Conservation (phyloP, 176 grass and related monocot species). For the Raddia guianensis region DNA sequence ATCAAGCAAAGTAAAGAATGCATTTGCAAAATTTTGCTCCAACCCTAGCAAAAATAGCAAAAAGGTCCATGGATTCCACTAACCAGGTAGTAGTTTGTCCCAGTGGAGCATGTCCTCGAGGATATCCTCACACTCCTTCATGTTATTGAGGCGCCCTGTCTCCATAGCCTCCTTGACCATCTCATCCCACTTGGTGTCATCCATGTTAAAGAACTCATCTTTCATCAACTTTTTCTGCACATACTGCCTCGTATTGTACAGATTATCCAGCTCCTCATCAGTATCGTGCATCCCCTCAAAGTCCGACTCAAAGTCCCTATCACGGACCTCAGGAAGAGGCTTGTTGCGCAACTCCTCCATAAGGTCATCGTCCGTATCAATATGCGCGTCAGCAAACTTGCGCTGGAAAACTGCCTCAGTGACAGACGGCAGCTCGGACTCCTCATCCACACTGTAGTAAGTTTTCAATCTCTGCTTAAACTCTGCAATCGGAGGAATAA, state of each 20-base stretch:
- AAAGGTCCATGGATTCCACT: constrained; percentile 32
- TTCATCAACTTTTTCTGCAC: constrained; percentile 78
- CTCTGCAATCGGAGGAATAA: constrained; percentile 46
- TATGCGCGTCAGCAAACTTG: constrained; percentile 48
- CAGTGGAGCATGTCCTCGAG: constrained; percentile 91
- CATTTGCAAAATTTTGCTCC: constrained; percentile 15
- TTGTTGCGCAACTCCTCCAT: constrained; percentile 55
- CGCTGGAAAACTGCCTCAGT: constrained; percentile 53
- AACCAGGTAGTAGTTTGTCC: constrained; percentile 85
- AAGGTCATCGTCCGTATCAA: constrained; percentile 62
- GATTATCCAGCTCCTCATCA: constrained; percentile 69
- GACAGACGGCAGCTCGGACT: constrained; percentile 45
- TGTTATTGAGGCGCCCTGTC: constrained; percentile 47
- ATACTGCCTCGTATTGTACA: constrained; percentile 82
- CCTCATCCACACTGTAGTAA: constrained; percentile 54
- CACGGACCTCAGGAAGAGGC: constrained; percentile 49
- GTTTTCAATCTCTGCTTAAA: constrained; percentile 55
- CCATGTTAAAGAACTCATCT: constrained; percentile 73
- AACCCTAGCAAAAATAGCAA: neutral
- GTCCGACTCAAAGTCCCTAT: constrained; percentile 60
- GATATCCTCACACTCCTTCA: constrained; percentile 82
- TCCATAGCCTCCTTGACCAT: constrained; percentile 55
- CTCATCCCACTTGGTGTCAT: constrained; percentile 70
- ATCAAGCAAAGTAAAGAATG: constrained; percentile 18
- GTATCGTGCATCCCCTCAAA: constrained; percentile 66